Evolutionary conservation across 768 basidiomycete genomes (phyloP).

Genomic region (Suillus decipiens): DNA sequence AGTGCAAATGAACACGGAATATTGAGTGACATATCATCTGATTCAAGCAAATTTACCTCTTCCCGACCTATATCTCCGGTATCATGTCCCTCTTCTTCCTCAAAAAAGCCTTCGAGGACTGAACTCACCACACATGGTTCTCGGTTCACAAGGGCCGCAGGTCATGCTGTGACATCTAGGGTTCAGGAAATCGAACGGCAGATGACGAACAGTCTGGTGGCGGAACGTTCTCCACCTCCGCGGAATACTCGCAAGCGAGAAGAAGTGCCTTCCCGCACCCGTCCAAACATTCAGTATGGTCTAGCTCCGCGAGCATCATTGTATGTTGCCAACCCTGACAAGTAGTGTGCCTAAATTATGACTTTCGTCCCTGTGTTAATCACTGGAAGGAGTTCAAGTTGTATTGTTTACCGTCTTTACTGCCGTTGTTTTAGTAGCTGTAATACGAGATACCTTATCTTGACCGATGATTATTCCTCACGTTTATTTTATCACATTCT

Average conservation of each 20-base stretch:
- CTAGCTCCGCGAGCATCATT: constrained; percentile 63
- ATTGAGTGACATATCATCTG: constrained; percentile 12
- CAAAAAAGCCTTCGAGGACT: constrained; percentile 7
- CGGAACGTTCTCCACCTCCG: constrained; percentile 30
- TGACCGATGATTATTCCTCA: not conserved
- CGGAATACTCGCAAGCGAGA: constrained; percentile 46
- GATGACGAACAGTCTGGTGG: constrained; percentile 55
- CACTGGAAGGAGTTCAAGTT: constrained; percentile 6
- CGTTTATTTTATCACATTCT: not conserved
- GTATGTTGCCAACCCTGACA: constrained; percentile 75
- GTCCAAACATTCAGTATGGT: constrained; percentile 57
- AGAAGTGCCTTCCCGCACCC: constrained; percentile 41
- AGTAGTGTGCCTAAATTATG: constrained; percentile 4
- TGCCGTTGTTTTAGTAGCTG: constrained; percentile 1
- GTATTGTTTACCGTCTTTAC: constrained; percentile 4
- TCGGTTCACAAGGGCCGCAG: constrained; percentile 15
- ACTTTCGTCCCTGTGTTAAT: constrained; percentile 20
- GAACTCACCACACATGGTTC: not conserved
- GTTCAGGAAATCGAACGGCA: constrained; percentile 61
- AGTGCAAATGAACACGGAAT: constrained; percentile 24
- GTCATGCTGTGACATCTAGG: constrained; percentile 46
- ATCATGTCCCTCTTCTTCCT: constrained; percentile 4
- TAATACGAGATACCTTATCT: not conserved
- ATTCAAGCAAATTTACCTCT: constrained; percentile 16
- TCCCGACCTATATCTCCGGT: constrained; percentile 16